Conservation (phyloP, 116 monocot species). For the Zostera marina region DNA sequence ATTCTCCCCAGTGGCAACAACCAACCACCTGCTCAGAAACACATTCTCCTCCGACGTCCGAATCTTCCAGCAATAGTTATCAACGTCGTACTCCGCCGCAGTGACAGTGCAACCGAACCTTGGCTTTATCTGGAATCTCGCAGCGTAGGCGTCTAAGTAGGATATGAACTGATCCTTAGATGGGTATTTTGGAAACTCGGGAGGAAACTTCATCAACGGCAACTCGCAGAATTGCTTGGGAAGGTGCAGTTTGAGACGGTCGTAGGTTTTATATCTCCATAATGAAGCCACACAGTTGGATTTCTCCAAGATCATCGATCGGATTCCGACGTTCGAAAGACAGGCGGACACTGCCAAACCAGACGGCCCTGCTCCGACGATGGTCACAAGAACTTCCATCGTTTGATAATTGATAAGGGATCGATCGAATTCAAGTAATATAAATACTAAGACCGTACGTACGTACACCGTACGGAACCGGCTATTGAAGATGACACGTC, state of each 20-base stretch:
- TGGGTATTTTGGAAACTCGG: constrained; percentile 48
- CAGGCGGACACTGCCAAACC: constrained; percentile 60
- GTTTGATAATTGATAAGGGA: no score
- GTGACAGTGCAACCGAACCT: constrained; percentile 30
- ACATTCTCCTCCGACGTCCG: constrained; percentile 15
- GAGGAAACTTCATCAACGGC: constrained; percentile 53
- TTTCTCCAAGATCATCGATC: constrained; percentile 35
- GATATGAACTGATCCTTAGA: constrained; percentile 53
- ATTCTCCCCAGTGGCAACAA: constrained; percentile 83
- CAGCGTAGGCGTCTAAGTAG: constrained; percentile 49
- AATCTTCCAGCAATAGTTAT: constrained; percentile 22
- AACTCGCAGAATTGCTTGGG: constrained; percentile 70
- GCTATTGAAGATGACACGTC: no score
- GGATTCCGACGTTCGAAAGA: constrained; percentile 27
- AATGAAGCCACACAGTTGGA: constrained; percentile 56
- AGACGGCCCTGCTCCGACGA: constrained; percentile 63
- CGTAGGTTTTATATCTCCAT: constrained; percentile 58
- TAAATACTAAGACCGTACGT: no score
- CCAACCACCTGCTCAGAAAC: constrained; percentile 45
- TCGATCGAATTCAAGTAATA: no score
- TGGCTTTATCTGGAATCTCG: constrained; percentile 30
- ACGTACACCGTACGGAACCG: no score
- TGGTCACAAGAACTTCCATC: no score
- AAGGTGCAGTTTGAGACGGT: constrained; percentile 76
- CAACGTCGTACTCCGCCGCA: constrained; percentile 31